Evolutionary conservation across 2,329 filamentous ascomycete genomes (phyloP).

Genomic region (Phyllosticta citribraziliensis): DNA sequence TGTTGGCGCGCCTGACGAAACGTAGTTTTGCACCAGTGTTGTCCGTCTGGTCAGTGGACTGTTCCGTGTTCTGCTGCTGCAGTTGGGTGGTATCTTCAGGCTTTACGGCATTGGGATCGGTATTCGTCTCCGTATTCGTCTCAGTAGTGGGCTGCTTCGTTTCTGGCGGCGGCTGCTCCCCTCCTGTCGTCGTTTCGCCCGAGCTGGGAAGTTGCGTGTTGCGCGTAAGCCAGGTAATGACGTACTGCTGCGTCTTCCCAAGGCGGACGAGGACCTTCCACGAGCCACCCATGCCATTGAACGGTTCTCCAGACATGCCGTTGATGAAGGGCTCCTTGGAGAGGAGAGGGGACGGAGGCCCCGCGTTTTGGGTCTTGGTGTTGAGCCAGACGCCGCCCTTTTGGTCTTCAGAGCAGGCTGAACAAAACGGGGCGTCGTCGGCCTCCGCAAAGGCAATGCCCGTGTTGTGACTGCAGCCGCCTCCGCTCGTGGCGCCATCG

Average conservation of each 20-base stretch:
- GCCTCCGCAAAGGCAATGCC: conserved; percentile 53
- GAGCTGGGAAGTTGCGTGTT: not conserved
- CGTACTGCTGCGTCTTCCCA: not conserved
- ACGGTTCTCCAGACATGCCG: conserved; percentile 46
- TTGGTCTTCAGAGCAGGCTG: not conserved
- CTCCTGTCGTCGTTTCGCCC: not conserved
- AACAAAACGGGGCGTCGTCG: conserved; percentile 42
- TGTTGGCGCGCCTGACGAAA: not conserved
- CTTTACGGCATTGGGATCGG: not conserved
- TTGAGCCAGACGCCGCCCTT: not conserved
- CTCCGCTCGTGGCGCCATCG: conserved; percentile 43
- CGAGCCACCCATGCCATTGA: conserved; percentile 53
- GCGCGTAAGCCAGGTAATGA: not conserved
- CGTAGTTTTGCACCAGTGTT: not conserved
- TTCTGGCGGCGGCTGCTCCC: no score
- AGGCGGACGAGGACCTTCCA: conserved; percentile 43
- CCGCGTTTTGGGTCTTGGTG: conserved; percentile 15
- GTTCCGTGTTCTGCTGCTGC: not conserved
- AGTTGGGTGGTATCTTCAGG: not conserved
- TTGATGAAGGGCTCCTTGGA: conserved; percentile 54
- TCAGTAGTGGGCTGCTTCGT: not conserved
- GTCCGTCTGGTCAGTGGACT: not conserved
- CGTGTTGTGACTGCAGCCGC: conserved; percentile 57
- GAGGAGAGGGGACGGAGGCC: conserved; percentile 47
- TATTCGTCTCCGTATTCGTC: not conserved